phyloP scores from a whole-genome alignment of 1,284 basidiomycete genomes.

The Heliocybe sulcata region DNA sequence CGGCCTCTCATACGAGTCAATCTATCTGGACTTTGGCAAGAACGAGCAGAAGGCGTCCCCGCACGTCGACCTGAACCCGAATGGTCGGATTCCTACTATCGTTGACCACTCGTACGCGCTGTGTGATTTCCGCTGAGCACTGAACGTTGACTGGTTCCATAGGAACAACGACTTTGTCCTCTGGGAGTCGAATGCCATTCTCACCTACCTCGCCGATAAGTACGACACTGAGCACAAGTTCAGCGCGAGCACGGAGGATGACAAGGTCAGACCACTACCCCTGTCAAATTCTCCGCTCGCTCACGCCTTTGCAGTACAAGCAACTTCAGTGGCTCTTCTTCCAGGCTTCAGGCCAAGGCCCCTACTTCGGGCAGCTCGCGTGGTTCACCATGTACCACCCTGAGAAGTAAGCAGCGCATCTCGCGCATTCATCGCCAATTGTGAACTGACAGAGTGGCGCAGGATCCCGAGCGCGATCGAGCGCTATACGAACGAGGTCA shows the following conservation, averaged over 20 bases:
- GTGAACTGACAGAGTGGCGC: background rate
- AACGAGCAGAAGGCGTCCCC: slow-evolving; percentile 19
- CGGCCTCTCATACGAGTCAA: slow-evolving; percentile 21
- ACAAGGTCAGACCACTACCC: slow-evolving; percentile 3
- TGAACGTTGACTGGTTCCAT: background rate
- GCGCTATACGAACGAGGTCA: slow-evolving; percentile 22
- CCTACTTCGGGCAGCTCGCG: slow-evolving; percentile 13
- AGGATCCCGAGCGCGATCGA: slow-evolving; percentile 19
- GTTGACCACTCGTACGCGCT: slow-evolving; percentile 24
- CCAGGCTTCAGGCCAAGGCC: slow-evolving; percentile 21
- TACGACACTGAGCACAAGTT: slow-evolving; percentile 26
- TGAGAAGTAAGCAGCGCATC: slow-evolving; percentile 8
- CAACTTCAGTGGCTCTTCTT: slow-evolving; percentile 22
- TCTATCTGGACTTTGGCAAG: slow-evolving; percentile 19
- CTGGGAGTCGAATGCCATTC: slow-evolving; percentile 27
- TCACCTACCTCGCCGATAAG: slow-evolving; percentile 23
- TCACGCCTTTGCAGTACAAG: slow-evolving; percentile 5
- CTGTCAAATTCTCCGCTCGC: background rate
- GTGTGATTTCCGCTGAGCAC: slow-evolving; percentile 20
- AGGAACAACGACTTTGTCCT: slow-evolving; percentile 1
- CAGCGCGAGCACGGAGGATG: slow-evolving; percentile 15
- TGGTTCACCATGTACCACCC: slow-evolving; percentile 17
- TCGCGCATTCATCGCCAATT: background rate
- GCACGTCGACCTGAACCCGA: slow-evolving; percentile 20
- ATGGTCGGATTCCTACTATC: slow-evolving; percentile 25